Evolutionary conservation across 768 basidiomycete genomes (phyloP).

Genomic region (Hericium erinaceus): DNA sequence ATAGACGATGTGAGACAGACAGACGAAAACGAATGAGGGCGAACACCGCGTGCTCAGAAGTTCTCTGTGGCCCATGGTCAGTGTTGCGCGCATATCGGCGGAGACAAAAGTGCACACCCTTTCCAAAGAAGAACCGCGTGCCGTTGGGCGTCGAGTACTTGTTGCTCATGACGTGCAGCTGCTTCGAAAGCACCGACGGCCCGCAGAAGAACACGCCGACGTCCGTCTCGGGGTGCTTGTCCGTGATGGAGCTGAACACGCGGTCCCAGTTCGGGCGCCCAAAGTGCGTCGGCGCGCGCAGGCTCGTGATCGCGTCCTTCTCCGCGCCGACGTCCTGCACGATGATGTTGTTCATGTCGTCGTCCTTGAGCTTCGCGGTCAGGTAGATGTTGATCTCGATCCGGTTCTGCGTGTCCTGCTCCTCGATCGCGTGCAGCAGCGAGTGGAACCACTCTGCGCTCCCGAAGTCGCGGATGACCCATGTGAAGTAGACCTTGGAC

Average conservation of each 20-base stretch:
- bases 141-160: conserved; percentile 72
- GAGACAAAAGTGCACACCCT: conserved; percentile 40
- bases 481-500: conserved; percentile 88
- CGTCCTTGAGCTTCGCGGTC: conserved; percentile 83
- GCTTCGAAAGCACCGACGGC: conserved; percentile 57
- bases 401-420: conserved; percentile 74
- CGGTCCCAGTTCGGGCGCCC: conserved; percentile 84
- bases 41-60: conserved; percentile 7
- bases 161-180: conserved; percentile 73
- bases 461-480: conserved; percentile 92
- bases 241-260: conserved; percentile 61
- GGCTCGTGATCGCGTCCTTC: conserved; percentile 81
- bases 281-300: conserved; percentile 89
- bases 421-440: conserved; percentile 85
- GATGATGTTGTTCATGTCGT: conserved; percentile 90
- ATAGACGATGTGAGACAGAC: background rate
- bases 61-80: conserved; percentile 9
- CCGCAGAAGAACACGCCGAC: conserved; percentile 94
- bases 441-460: conserved; percentile 92
- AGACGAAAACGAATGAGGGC: background rate
- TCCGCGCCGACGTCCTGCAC: conserved; percentile 91
- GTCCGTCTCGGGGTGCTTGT: conserved; percentile 83
- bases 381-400: conserved; percentile 95
- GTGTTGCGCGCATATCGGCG: background rate
- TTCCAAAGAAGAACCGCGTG: conserved; percentile 87